These are phyloP conservation scores for Saccharomyces kudriavzevii DNA, from an alignment of 805 yeast genomes.

Conservation along the genomic window DNA sequence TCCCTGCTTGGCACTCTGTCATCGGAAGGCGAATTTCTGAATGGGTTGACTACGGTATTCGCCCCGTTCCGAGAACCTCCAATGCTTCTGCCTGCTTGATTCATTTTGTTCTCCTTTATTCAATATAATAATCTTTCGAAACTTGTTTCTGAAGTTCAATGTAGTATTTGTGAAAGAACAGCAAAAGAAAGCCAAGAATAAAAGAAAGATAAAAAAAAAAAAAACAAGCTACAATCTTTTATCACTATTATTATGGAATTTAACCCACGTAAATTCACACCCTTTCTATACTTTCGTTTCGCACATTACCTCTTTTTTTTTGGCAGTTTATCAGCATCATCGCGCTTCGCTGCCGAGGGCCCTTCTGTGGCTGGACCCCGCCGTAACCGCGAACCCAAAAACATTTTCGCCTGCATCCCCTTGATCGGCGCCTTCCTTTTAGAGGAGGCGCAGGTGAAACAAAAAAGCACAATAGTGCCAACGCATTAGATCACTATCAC, in stretches of 20 bases:
- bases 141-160: not conserved
- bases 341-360: not conserved
- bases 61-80: not conserved
- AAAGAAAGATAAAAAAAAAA: not conserved
- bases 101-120: not conserved
- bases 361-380: not conserved
- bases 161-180: not conserved
- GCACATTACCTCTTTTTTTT: not conserved
- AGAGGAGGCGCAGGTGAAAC: not conserved
- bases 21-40: not conserved
- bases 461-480: not conserved
- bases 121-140: not conserved
- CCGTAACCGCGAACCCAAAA: not conserved
- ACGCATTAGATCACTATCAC: not conserved
- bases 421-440: not conserved
- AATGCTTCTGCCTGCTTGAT: not conserved
- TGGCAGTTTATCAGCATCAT: not conserved
- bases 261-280: not conserved
- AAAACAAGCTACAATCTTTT: not conserved
- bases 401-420: not conserved
- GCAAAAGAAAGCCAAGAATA: not conserved
- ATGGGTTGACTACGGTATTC: not conserved
- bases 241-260: not conserved
- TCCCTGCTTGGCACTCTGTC: not conserved
- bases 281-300: not conserved